A percentile compares a stretch with the other conserved stretches of the same genome.
phyloP scores from a whole-genome alignment of 1,284 basidiomycete species.

The Exobasidium cylindrosporum region DNA sequence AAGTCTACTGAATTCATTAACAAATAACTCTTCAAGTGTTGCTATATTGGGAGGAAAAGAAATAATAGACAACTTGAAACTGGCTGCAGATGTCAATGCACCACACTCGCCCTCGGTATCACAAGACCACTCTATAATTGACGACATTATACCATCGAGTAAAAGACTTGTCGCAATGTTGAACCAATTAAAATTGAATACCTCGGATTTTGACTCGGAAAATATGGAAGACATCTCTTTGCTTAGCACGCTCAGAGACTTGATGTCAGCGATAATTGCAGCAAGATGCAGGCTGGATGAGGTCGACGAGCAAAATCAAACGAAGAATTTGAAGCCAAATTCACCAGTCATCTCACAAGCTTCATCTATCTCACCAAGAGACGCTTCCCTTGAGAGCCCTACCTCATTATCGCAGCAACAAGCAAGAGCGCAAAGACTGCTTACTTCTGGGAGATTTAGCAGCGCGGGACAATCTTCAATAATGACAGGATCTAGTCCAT shows the following conservation, averaged over 20 bases:
- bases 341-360: neutral
- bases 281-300: neutral
- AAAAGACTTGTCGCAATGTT: neutral
- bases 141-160: neutral
- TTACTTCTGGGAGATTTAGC: neutral
- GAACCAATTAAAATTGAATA: too few species aligned
- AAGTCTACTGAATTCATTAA: neutral
- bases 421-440: neutral
- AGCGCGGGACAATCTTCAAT: neutral
- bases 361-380: neutral
- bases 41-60: neutral
- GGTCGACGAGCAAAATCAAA: neutral
- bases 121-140: neutral
- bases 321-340: neutral
- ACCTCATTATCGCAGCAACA: neutral
- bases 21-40: neutral
- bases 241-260: neutral
- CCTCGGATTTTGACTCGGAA: neutral
- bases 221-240: neutral
- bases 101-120: neutral
- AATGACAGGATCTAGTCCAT: conserved; percentile 3
- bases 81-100: neutral
- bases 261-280: too few species aligned
- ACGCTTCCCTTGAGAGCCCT: neutral
- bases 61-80: neutral